Evolutionary conservation across 306 rosid genomes (phyloP).

Genomic region (Rosa chinensis): DNA sequence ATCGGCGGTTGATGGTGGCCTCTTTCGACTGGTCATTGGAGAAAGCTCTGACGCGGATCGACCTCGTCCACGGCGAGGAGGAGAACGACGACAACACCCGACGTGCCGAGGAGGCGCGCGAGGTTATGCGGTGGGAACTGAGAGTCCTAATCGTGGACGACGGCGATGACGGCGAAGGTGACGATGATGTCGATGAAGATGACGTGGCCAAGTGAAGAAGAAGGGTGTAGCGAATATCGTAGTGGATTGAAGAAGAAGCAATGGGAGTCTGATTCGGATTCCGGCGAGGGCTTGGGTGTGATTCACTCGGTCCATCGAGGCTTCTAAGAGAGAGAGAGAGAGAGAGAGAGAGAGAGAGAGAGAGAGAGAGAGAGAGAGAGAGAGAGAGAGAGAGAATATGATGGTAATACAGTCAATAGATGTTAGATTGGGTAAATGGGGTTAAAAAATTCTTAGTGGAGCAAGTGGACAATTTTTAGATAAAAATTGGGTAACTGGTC

Average conservation of each 20-base stretch:
- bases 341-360: too few relatives aligned
- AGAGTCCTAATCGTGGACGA: slow-evolving; percentile 33
- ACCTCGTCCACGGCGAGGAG: slow-evolving; percentile 17
- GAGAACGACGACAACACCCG: slow-evolving; percentile 16
- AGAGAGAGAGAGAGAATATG: too few relatives aligned
- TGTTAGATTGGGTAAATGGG: too few relatives aligned
- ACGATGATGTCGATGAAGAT: neutral
- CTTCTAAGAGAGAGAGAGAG: too few relatives aligned
- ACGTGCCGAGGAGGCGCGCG: slow-evolving; percentile 44
- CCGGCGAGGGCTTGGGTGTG: too few relatives aligned
- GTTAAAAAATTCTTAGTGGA: too few relatives aligned
- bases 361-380: too few relatives aligned
- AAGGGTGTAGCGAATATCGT: slow-evolving; percentile 48
- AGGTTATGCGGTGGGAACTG: slow-evolving; percentile 20
- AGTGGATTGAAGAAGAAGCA: slow-evolving; percentile 49
- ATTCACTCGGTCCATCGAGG: too few relatives aligned
- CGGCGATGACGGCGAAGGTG: neutral
- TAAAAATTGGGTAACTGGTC: too few relatives aligned
- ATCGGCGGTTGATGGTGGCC: slow-evolving; percentile 35
- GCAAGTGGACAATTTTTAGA: too few relatives aligned
- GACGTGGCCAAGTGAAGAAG: slow-evolving; percentile 39
- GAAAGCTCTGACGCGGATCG: slow-evolving; percentile 57
- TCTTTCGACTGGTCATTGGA: slow-evolving; percentile 30
- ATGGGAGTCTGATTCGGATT: slow-evolving; percentile 9
- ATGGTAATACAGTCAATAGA: too few relatives aligned